phyloP scores from a whole-genome alignment of 2,329 filamentous ascomycete genomes.

The Trichophyton schoenleinii region DNA sequence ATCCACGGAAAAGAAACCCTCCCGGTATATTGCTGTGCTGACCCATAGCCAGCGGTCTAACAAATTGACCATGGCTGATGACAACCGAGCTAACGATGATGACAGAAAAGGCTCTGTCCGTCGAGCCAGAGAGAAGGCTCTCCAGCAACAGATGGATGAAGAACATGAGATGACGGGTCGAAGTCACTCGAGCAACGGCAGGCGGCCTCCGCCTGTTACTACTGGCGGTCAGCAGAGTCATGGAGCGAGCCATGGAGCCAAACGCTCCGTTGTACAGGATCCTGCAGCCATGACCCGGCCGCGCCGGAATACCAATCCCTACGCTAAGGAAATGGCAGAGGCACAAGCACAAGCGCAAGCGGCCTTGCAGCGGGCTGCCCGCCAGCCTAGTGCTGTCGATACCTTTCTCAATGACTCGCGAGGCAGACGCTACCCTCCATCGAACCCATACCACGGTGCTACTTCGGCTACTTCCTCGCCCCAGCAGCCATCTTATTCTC shows the following conservation, averaged over 20 bases:
- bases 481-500: neutral
- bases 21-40: neutral
- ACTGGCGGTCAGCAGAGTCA: neutral
- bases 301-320: neutral
- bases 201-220: conserved; percentile 12
- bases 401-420: neutral
- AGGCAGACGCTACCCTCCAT: neutral
- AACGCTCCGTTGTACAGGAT: neutral
- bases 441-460: neutral
- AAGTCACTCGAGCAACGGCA: neutral
- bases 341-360: neutral
- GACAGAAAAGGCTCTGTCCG: conserved; percentile 10
- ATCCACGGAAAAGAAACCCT: neutral
- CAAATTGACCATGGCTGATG: neutral
- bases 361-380: neutral
- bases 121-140: conserved; percentile 10
- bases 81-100: neutral
- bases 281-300: neutral
- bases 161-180: neutral
- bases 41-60: neutral
- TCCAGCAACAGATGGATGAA: neutral
- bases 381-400: neutral
- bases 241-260: neutral
- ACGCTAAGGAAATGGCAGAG: neutral
- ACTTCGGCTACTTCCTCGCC: neutral